Conservation (phyloP, 768 basidiomycete genomes). For the Suillus spraguei region DNA sequence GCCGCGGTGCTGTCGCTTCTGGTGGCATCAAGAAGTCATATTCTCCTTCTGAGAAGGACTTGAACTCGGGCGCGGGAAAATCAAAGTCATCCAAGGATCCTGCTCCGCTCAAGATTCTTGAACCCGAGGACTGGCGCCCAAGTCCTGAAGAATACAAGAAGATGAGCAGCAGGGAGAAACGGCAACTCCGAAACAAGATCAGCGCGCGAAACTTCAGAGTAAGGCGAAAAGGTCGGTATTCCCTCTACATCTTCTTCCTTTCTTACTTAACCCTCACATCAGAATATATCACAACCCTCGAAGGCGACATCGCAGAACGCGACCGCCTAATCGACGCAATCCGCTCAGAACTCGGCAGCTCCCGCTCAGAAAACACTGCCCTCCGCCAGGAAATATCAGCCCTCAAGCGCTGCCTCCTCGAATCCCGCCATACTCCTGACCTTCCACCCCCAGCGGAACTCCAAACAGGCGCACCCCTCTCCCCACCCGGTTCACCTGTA, state of each 20-base stretch:
- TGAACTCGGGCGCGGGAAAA: slow-evolving; percentile 13
- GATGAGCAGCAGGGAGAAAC: slow-evolving; percentile 93
- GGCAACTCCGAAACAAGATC: slow-evolving; percentile 96
- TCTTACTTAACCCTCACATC: slow-evolving; percentile 7
- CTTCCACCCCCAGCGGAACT: slow-evolving; percentile 49
- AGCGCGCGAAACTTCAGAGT: slow-evolving; percentile 95
- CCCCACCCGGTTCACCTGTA: slow-evolving; percentile 24
- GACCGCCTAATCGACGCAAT: slow-evolving; percentile 90
- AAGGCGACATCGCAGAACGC: slow-evolving; percentile 90
- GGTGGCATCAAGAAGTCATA: slow-evolving; percentile 74
- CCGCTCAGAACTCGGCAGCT: slow-evolving; percentile 78
- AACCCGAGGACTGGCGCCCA: slow-evolving; percentile 80
- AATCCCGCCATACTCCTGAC: slow-evolving; percentile 55
- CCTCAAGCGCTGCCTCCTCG: slow-evolving; percentile 74
- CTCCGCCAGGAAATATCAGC: slow-evolving; percentile 75
- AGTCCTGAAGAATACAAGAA: slow-evolving; percentile 93
- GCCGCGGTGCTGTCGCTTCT: slow-evolving; percentile 70
- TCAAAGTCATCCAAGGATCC: slow-evolving; percentile 33
- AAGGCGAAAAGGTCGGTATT: slow-evolving; percentile 75
- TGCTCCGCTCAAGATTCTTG: slow-evolving; percentile 23
- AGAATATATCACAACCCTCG: slow-evolving; percentile 96
- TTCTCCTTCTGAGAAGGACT: slow-evolving; percentile 36
- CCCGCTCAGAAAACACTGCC: slow-evolving; percentile 80
- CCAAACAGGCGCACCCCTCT: slow-evolving; percentile 27
- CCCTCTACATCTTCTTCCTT: not conserved